phyloP scores from a whole-genome alignment of 129 eudicot genomes.

The Oenanthe sinensis region DNA sequence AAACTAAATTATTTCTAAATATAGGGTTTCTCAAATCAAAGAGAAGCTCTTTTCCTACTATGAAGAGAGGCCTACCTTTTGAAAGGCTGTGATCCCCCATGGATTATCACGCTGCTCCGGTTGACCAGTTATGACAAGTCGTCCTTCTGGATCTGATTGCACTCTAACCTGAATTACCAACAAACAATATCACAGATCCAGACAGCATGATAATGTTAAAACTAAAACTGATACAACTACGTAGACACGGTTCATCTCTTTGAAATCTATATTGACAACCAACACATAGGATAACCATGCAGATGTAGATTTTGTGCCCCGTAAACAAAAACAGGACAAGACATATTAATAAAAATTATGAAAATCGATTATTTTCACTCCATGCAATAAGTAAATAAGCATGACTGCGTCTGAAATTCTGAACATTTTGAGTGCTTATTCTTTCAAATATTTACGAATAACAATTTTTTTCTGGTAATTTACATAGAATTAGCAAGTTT shows the following conservation, averaged over 20 bases:
- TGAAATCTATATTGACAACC: neutral
- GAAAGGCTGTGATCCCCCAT: slow-evolving; percentile 85
- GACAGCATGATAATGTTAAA: neutral
- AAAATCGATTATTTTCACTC: neutral
- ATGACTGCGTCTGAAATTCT: neutral
- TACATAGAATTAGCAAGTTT: neutral
- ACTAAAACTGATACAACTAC: neutral
- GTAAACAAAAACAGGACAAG: neutral
- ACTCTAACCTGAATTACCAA: slow-evolving; percentile 58
- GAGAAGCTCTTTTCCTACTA: neutral
- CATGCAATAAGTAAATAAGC: neutral
- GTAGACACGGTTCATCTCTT: neutral
- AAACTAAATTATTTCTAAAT: neutral
- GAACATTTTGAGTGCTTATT: neutral
- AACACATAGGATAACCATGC: neutral
- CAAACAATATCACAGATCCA: slow-evolving; percentile 1
- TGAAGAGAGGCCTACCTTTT: slow-evolving; percentile 40
- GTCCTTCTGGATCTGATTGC: slow-evolving; percentile 91
- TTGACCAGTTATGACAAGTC: slow-evolving; percentile 83
- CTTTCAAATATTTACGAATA: neutral
- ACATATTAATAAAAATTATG: neutral
- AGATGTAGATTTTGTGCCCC: neutral
- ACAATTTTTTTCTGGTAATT: neutral
- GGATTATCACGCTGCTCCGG: slow-evolving; percentile 96
- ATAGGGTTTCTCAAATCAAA: neutral